Evolutionary conservation across 2,329 filamentous ascomycete species (phyloP), one percentile per base, ranked within the genome.

Genomic region (Didymosphaeria variabile): DNA sequence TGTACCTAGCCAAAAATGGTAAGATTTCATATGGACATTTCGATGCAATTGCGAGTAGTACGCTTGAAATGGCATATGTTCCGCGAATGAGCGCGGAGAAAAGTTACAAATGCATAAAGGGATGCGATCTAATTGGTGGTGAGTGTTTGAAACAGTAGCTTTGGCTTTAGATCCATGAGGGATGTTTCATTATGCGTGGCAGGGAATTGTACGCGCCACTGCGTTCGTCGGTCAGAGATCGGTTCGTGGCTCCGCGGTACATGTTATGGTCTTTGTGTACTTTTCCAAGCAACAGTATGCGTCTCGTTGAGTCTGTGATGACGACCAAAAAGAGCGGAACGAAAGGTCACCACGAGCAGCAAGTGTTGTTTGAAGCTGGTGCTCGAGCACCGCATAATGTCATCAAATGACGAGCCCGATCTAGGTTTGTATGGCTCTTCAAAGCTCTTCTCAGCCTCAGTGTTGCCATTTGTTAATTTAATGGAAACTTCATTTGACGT

Each of bases 101-200:
- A 7, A 15, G 31, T 7, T 5, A 36, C 26, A 21, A 47, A 47
- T 38, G 9, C 19, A 3, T 12, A 23, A 5, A 9, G 19, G 5
- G 10, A 3, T 19, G 49, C 21, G 21, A 26, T 5, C 17, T 52
- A 12, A 23, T 52, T 52, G 31, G 31, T 23, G 31, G 31, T 2
- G 31, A 34, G 17, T 31, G 32, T 29, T 52, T 32, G 49, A 52
- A 52, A 52, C 49, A 23, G 15, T 52, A 26, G 45, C 45, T 29
- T 15, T 47, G 13, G 45, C 45, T 47, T 23, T 26, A 31, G 45
- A 47, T 47, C 26, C 26, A 47, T 47, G 45, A 26, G 45, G 45
- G 45, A 29, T 29, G 45, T 47, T 47, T 47, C 45, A 47, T 29
- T 47, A 29, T 47, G 45, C 45, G 21, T 47, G 17, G 45, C 23